phyloP scores from a whole-genome alignment of 169 alveolate genomes.

The Amoebophrya sp. region DNA sequence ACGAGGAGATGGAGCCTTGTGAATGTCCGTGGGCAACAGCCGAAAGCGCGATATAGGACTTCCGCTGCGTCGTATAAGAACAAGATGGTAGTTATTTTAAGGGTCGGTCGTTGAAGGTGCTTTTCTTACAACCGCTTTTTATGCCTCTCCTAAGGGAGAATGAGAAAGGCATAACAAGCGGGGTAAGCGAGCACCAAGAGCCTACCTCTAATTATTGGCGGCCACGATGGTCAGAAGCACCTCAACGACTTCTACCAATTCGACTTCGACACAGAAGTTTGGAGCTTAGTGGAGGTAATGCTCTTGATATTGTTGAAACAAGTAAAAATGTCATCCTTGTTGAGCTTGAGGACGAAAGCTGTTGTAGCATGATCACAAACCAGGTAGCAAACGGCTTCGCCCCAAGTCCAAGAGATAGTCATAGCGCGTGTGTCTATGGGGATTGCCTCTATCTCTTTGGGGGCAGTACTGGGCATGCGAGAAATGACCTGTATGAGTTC shows the following conservation, averaged over 20 bases:
- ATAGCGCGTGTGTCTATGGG: slow-evolving; percentile 55
- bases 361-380: too few relatives aligned
- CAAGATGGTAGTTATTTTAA: slow-evolving; percentile 55
- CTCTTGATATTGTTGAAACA: too few relatives aligned
- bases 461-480: slow-evolving; percentile 62
- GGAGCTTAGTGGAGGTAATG: background rate
- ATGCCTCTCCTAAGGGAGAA: too few relatives aligned
- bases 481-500: slow-evolving; percentile 64
- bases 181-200: too few relatives aligned
- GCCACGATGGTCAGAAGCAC: slow-evolving; percentile 68
- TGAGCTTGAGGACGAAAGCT: too few relatives aligned
- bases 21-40: slow-evolving; percentile 25
- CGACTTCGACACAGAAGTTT: slow-evolving; percentile 45
- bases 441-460: slow-evolving; percentile 62
- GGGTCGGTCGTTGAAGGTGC: too few relatives aligned
- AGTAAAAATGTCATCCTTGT: too few relatives aligned
- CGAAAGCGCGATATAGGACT: slow-evolving; percentile 51
- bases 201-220: too few relatives aligned
- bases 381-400: slow-evolving; percentile 27
- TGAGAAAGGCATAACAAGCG: too few relatives aligned
- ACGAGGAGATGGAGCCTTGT: slow-evolving; percentile 51
- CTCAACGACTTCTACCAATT: slow-evolving; percentile 63
- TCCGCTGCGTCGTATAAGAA: slow-evolving; percentile 55
- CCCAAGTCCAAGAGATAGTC: slow-evolving; percentile 60
- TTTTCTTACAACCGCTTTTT: too few relatives aligned